Evolutionary conservation across 83 land plant species (phyloP).

Genomic region (Diphasiastrum complanatum): DNA sequence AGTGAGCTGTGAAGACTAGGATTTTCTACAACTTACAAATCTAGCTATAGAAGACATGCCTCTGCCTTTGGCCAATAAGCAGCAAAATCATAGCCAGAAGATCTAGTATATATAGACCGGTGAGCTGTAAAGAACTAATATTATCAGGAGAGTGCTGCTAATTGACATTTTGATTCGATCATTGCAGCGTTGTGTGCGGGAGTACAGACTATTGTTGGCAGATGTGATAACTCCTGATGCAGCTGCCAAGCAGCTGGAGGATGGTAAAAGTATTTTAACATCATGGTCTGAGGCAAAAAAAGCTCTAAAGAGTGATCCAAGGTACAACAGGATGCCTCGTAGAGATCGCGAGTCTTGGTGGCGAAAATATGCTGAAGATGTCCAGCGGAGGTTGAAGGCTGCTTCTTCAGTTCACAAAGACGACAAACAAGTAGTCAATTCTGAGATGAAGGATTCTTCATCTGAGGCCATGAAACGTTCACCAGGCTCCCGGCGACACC

Average conservation of each 20-base stretch:
- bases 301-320: slow-evolving; percentile 51
- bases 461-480: neutral
- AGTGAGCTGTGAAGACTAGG: too few relatives aligned
- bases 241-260: slow-evolving; percentile 44
- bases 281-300: slow-evolving; percentile 83
- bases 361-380: slow-evolving; percentile 65
- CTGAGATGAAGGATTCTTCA: neutral
- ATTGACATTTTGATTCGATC: too few relatives aligned
- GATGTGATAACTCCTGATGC: slow-evolving; percentile 67
- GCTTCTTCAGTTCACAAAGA: slow-evolving; percentile 16
- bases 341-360: slow-evolving; percentile 64
- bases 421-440: slow-evolving; percentile 22
- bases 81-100: too few relatives aligned
- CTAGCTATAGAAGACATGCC: too few relatives aligned
- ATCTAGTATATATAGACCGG: too few relatives aligned
- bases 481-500: slow-evolving; percentile 6
- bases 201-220: slow-evolving; percentile 52
- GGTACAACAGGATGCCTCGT: slow-evolving; percentile 66
- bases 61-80: too few relatives aligned
- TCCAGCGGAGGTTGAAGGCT: slow-evolving; percentile 45
- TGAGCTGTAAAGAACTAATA: too few relatives aligned
- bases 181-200: slow-evolving; percentile 56
- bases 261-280: slow-evolving; percentile 56
- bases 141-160: too few relatives aligned
- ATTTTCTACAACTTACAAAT: too few relatives aligned